These are phyloP conservation scores for Edaphochlamys debaryana DNA, from an alignment of 139 green algal species.

Conservation along the genomic window DNA sequence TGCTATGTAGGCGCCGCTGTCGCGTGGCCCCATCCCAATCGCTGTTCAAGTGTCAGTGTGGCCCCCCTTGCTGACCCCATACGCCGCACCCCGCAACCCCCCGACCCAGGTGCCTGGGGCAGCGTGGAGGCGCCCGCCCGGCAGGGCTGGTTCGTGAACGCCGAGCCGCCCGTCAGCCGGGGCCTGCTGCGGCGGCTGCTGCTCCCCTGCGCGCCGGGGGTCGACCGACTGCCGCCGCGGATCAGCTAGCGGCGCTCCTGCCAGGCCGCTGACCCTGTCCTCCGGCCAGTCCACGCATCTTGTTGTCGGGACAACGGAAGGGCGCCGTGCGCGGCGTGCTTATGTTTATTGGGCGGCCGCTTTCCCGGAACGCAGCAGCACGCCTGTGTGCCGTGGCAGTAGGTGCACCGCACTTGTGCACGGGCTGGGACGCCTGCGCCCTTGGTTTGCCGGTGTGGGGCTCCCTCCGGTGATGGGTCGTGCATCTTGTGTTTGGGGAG, in stretches of 20 bases:
- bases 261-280: too few species aligned
- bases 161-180: constrained; percentile 36
- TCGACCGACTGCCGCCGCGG: constrained; percentile 8
- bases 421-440: too few species aligned
- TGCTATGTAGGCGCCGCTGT: too few species aligned
- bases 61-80: not conserved
- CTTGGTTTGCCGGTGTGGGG: too few species aligned
- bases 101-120: constrained; percentile 19
- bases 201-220: constrained; percentile 12
- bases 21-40: not conserved
- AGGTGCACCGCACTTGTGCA: too few species aligned
- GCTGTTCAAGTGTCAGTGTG: not conserved
- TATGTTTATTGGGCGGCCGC: too few species aligned
- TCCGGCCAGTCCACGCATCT: not conserved
- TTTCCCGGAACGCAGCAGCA: too few species aligned
- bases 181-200: constrained; percentile 12
- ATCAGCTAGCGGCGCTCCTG: too few species aligned
- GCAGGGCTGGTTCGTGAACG: constrained; percentile 27
- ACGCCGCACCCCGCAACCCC: not conserved
- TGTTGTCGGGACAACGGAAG: not conserved
- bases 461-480: too few species aligned
- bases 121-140: not conserved
- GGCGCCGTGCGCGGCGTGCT: too few species aligned
- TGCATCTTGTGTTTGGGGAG: too few species aligned
- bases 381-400: too few species aligned